A percentile compares a stretch with the other conserved stretches of the same genome.
Evolutionary conservation across 352 stramenopile genomes (phyloP).

Genomic region (Phytophthora fragariaefolia): DNA sequence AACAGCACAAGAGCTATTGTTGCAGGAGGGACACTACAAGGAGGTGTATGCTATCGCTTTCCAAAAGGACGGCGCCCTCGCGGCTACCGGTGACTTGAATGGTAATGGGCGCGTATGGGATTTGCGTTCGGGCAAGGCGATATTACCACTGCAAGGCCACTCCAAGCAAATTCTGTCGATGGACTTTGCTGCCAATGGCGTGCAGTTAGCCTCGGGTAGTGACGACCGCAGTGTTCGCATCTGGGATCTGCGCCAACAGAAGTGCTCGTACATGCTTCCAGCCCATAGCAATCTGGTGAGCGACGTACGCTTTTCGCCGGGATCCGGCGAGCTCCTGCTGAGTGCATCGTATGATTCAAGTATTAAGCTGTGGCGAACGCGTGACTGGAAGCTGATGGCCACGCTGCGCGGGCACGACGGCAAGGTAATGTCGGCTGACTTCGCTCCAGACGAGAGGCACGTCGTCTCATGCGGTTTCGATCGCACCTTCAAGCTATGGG

Average conservation of each 20-base stretch:
- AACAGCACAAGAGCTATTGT: constrained; percentile 89
- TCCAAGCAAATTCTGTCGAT: constrained; percentile 95
- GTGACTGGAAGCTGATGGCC: constrained; percentile 92
- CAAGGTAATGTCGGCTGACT: constrained; percentile 95
- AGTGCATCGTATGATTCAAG: constrained; percentile 95
- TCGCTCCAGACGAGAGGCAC: constrained; percentile 90
- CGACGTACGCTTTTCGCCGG: constrained; percentile 88
- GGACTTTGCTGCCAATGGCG: constrained; percentile 95
- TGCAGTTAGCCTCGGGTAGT: constrained; percentile 93
- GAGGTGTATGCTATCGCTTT: constrained; percentile 97
- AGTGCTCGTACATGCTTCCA: constrained; percentile 92
- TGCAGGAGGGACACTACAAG: constrained; percentile 97
- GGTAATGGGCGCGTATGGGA: constrained; percentile 96
- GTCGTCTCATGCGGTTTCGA: constrained; percentile 92
- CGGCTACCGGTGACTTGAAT: constrained; percentile 94
- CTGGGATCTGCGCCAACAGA: constrained; percentile 95
- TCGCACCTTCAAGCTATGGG: constrained; percentile 94
- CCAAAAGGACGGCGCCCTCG: constrained; percentile 95
- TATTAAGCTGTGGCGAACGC: constrained; percentile 94
- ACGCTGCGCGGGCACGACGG: constrained; percentile 94
- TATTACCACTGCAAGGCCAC: constrained; percentile 92
- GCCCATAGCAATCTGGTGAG: constrained; percentile 96
- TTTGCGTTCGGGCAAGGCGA: constrained; percentile 94
- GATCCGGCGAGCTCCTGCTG: constrained; percentile 86
- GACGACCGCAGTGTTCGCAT: constrained; percentile 96